Base-by-base conservation (phyloP, 345 rosid species). In the Sisymbrium irio region DNA sequence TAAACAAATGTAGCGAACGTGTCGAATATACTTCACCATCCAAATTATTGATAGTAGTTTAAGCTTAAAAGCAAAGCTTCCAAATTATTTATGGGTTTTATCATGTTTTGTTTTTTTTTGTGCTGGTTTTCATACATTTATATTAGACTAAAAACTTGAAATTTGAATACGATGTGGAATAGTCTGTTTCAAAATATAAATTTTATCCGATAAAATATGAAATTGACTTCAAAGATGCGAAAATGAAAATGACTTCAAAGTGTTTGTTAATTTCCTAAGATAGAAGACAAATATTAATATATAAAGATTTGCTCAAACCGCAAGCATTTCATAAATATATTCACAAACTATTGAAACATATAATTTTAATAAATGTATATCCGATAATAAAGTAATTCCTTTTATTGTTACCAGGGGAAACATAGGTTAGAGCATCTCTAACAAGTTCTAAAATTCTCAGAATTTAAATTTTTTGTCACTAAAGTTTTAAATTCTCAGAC, bases 211-310 rank as follows among this genome's bases (percentile, higher is more conserved):
- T n/a, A 67, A 10, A 17, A 35, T 22, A 14, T 53, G 50, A 67
- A 51, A 67, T 15, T 10, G 62, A 67, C 62, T 30, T 30, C 53
- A 62, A 44, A 62, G 15, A 63, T 44, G 28, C 47, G 32, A 64
- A 63, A 3, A 17, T 18, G 30, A 60, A 39, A 32, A 56, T 56
- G 22, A 32, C 15, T 58, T 56, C 22, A 4, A 4, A 18, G 2
- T 44, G 3, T 15, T 45, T 33, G 14, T 25, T 25, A 41, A 5
- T 11, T 45, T 64, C 6, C 2, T 18, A 28, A n/a, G 4, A 42
- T 10, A 30, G 1, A 30, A 9, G 37, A 28, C 1, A 28, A 28
- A 28, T 28, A 28, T 28, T 4, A 28, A 28, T 28, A 28, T 28
- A 28, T 28, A 0, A 28, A 28, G 2, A 28, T 28, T 28, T 28